phyloP scores from a whole-genome alignment of 73 alveolate species.

The Stentor coeruleus region DNA sequence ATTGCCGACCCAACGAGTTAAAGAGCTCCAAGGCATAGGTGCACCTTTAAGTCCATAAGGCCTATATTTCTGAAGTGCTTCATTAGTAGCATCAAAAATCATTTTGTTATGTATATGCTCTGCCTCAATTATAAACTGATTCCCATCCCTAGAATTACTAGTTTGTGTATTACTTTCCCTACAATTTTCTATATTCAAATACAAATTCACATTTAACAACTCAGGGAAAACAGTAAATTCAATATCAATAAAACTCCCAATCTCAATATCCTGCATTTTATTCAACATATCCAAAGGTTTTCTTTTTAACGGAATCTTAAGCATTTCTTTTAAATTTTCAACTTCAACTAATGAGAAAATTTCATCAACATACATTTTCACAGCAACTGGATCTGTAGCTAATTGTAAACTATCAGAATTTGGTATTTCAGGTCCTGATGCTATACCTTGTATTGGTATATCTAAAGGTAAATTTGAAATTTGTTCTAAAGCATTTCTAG shows the following conservation, averaged over 20 bases:
- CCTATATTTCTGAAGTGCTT: constrained; percentile 74
- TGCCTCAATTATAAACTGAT: constrained; percentile 49
- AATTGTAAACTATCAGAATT: neutral
- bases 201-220: neutral
- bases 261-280: constrained; percentile 26
- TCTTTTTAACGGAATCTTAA: constrained; percentile 12
- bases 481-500: no score
- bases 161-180: neutral
- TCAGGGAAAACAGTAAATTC: neutral
- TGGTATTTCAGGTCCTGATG: neutral
- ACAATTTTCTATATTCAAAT: constrained; percentile 5
- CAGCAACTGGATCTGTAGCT: neutral
- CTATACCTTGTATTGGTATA: no score
- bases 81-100: constrained; percentile 78
- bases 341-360: neutral
- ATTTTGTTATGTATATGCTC: constrained; percentile 86
- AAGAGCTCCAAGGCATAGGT: constrained; percentile 79
- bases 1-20: constrained; percentile 18
- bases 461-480: no score
- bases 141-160: neutral
- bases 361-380: neutral
- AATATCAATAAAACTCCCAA: neutral
- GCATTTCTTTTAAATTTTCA: neutral
- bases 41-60: constrained; percentile 81
- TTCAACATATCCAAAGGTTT: constrained; percentile 23